A percentile compares a stretch with the other conserved stretches of the same genome.
phyloP scores from a whole-genome alignment of 2,329 filamentous ascomycete genomes.

The Aspergillus jensenii region DNA sequence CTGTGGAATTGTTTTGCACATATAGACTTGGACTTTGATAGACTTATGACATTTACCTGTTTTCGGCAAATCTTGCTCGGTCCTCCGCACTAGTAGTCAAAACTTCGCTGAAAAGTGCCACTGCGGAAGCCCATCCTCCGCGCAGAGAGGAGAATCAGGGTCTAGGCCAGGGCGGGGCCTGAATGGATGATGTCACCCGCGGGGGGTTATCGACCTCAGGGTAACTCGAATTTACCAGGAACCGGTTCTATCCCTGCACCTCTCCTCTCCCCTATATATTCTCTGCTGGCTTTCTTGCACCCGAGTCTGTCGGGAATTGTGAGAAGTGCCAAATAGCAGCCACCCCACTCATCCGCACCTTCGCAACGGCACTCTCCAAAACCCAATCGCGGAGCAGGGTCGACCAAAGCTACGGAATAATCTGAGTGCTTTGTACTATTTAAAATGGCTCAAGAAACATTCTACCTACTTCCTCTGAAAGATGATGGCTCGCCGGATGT shows the following conservation, averaged over 20 bases:
- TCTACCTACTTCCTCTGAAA: conserved; percentile 82
- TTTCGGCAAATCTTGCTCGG: background rate
- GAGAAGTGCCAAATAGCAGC: background rate
- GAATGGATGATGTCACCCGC: conserved; percentile 22
- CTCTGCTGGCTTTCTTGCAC: background rate
- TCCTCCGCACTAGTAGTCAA: background rate
- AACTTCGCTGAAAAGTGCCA: background rate
- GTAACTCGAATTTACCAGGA: conserved; percentile 13
- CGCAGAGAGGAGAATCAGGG: background rate
- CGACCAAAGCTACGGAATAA: background rate
- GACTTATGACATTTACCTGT: background rate
- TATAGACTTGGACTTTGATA: conserved; percentile 15
- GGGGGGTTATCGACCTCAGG: conserved; percentile 15
- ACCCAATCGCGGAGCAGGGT: background rate
- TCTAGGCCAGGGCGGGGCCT: background rate
- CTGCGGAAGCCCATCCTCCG: conserved; percentile 5
- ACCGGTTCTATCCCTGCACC: conserved; percentile 12
- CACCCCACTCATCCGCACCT: background rate
- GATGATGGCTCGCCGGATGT: conserved; percentile 92
- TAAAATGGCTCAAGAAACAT: conserved; percentile 5
- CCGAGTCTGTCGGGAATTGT: background rate
- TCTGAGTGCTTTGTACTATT: background rate
- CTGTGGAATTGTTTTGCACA: conserved; percentile 12
- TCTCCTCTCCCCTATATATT: conserved; percentile 3
- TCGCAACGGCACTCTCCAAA: background rate